A percentile compares a stretch with the other conserved stretches of the same genome.
Conservation (phyloP, 2,329 filamentous ascomycete genomes). For the Leptographium lundbergii region DNA sequence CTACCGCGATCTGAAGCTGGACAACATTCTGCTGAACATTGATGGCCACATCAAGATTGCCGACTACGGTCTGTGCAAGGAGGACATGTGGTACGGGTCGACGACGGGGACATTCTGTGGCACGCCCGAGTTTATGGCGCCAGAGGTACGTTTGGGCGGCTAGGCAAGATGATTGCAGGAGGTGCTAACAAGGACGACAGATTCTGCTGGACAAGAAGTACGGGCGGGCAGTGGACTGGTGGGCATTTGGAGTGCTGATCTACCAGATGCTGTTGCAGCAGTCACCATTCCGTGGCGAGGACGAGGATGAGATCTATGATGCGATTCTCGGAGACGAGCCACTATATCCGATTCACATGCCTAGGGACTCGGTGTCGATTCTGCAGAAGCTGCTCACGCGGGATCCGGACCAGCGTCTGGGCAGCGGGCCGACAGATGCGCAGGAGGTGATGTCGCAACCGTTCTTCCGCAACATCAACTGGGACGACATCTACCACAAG, state of each 20-base stretch:
- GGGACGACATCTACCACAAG: conserved; percentile 98
- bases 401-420: conserved; percentile 84
- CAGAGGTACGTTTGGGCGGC: conserved; percentile 53
- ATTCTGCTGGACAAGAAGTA: conserved; percentile 98
- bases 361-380: conserved; percentile 91
- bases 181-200: conserved; percentile 26
- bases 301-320: conserved; percentile 98
- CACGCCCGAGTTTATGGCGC: conserved; percentile 99
- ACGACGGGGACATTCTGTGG: conserved; percentile 97
- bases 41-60: conserved; percentile 98
- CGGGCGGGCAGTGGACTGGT: conserved; percentile 95
- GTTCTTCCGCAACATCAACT: conserved; percentile 95
- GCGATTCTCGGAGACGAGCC: conserved; percentile 96
- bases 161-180: neutral
- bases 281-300: conserved; percentile 95
- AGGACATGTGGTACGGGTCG: conserved; percentile 98
- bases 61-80: conserved; percentile 97
- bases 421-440: conserved; percentile 89
- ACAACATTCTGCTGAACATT: conserved; percentile 82
- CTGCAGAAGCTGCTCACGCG: conserved; percentile 93
- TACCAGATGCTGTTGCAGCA: conserved; percentile 99
- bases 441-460: conserved; percentile 98
- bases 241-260: conserved; percentile 97
- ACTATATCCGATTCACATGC: conserved; percentile 97
- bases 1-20: conserved; percentile 90